Percentiles rank a stretch among this genome's conserved stretches.
phyloP scores from a whole-genome alignment of 441 rosid species.

The Metrosideros polymorpha region DNA sequence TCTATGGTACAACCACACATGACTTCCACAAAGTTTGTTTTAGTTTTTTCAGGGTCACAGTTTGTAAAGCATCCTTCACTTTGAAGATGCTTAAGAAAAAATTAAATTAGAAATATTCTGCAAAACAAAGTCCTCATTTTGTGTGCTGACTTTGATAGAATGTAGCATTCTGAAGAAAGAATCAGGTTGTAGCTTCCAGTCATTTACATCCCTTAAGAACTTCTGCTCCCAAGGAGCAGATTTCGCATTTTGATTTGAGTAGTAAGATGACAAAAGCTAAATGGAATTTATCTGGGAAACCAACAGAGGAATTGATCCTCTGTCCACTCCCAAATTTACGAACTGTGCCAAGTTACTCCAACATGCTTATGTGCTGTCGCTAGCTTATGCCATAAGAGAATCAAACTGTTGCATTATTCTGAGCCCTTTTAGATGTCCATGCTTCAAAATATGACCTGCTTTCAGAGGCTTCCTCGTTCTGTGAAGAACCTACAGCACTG shows the following conservation, averaged over 20 bases:
- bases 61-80: background rate
- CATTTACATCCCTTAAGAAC: background rate
- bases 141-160: background rate
- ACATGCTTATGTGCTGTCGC: background rate
- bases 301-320: background rate
- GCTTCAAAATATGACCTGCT: background rate
- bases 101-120: background rate
- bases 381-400: background rate
- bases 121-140: background rate
- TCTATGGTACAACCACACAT: background rate
- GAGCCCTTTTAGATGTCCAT: background rate
- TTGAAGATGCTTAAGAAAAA: background rate
- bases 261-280: background rate
- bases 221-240: background rate
- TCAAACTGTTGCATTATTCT: background rate
- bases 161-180: background rate
- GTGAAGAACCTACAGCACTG: background rate
- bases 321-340: accelerated
- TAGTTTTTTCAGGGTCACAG: background rate
- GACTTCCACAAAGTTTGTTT: background rate
- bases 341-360: background rate
- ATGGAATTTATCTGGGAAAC: background rate
- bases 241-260: background rate
- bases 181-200: background rate
- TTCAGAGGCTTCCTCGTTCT: background rate